Conservation (phyloP, 805 yeast species). For the Helenozyma rhizophorensis region DNA sequence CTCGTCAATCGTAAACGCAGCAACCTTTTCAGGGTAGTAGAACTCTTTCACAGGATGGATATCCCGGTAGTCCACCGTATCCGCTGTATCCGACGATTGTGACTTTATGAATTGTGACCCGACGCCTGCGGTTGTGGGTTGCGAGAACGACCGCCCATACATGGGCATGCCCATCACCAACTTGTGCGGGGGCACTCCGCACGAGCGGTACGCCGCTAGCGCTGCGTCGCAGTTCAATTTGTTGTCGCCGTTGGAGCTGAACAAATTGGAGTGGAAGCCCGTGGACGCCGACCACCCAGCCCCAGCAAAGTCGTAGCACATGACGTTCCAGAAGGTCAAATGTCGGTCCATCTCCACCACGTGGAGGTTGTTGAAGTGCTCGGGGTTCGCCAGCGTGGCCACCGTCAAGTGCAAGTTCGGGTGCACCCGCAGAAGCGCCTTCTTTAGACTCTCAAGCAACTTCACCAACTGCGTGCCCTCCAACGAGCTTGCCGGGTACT, state of each 20-base stretch:
- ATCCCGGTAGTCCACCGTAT: constrained; percentile 48
- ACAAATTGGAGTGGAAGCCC: constrained; percentile 68
- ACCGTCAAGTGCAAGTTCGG: constrained; percentile 50
- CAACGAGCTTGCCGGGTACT: constrained; percentile 55
- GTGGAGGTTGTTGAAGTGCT: constrained; percentile 39
- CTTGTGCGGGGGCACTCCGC: constrained; percentile 46
- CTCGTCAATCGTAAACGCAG: constrained; percentile 30
- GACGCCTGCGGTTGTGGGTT: constrained; percentile 32
- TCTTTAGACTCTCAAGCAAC: constrained; percentile 40
- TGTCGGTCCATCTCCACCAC: constrained; percentile 53
- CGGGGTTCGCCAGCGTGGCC: constrained; percentile 70
- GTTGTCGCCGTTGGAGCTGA: constrained; percentile 37
- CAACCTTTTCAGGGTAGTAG: constrained; percentile 47
- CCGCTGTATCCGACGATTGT: constrained; percentile 19
- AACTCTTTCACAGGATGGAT: constrained; percentile 49
- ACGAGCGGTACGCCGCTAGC: constrained; percentile 36
- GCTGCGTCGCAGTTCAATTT: constrained; percentile 47
- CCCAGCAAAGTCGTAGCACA: constrained; percentile 90
- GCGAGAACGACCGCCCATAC: constrained; percentile 54
- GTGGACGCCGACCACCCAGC: constrained; percentile 57
- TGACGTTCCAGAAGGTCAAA: constrained; percentile 73
- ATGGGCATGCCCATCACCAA: constrained; percentile 82
- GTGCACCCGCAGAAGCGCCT: constrained; percentile 10
- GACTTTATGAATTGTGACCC: constrained; percentile 36
- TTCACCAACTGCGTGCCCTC: constrained; percentile 45